phyloP scores from a whole-genome alignment of 2,329 filamentous ascomycete genomes.

The Microascus cirrosus region DNA sequence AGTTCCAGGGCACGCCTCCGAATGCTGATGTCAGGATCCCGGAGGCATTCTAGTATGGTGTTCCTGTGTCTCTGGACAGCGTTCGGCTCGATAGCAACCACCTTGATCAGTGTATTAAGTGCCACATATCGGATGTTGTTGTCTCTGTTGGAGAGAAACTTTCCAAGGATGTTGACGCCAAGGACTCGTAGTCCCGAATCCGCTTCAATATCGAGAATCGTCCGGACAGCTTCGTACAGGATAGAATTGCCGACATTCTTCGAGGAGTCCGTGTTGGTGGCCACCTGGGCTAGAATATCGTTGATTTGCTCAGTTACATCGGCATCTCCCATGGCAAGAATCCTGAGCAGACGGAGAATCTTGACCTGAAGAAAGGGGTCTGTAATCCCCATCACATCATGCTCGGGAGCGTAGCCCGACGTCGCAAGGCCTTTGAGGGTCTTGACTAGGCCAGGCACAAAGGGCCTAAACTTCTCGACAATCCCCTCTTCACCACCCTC shows the following conservation, averaged over 20 bases:
- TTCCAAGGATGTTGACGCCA: slow-evolving; percentile 95
- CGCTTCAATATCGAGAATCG: slow-evolving; percentile 95
- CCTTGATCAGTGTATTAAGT: slow-evolving; percentile 93
- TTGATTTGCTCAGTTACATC: slow-evolving; percentile 95
- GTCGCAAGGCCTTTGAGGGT: slow-evolving; percentile 86
- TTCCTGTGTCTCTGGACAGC: slow-evolving; percentile 95
- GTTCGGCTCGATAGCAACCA: slow-evolving; percentile 95
- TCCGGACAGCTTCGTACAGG: slow-evolving; percentile 91
- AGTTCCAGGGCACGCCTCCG: slow-evolving; percentile 88
- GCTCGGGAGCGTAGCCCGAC: slow-evolving; percentile 93
- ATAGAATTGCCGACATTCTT: slow-evolving; percentile 99
- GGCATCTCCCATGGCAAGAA: slow-evolving; percentile 75
- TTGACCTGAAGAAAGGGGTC: slow-evolving; percentile 98
- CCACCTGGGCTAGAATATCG: slow-evolving; percentile 93
- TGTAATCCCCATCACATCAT: slow-evolving; percentile 95
- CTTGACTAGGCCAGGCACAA: slow-evolving; percentile 77
- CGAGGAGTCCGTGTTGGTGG: slow-evolving; percentile 93
- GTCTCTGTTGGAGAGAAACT: slow-evolving; percentile 95
- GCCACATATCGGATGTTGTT: slow-evolving; percentile 99
- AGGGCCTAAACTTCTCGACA: slow-evolving; percentile 79
- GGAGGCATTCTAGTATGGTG: slow-evolving; percentile 89
- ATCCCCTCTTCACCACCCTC: slow-evolving; percentile 85
- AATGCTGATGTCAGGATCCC: slow-evolving; percentile 97
- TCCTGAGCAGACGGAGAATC: slow-evolving; percentile 74
- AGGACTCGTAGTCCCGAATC: slow-evolving; percentile 90